phyloP scores from a whole-genome alignment of 2,329 filamentous ascomycete genomes.

The Septoria linicola region DNA sequence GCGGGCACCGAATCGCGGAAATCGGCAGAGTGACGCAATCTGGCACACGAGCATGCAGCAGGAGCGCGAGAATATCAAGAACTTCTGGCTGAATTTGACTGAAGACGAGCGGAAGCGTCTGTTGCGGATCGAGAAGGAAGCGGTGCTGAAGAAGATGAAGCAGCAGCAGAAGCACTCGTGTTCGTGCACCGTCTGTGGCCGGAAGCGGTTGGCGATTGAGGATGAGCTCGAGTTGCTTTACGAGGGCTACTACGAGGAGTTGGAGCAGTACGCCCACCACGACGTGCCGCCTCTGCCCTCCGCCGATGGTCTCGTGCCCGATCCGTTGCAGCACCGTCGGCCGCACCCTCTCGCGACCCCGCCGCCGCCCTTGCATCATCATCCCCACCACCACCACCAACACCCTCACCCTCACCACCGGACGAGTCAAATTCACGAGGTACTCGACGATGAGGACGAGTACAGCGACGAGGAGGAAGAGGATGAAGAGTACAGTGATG shows the following conservation, averaged over 20 bases:
- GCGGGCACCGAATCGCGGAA: constrained; percentile 2
- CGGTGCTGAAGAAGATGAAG: constrained; percentile 98
- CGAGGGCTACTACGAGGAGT: constrained; percentile 96
- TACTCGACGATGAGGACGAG: constrained; percentile 58
- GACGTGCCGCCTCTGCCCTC: constrained; percentile 56
- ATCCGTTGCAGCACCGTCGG: constrained; percentile 51
- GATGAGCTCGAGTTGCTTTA: constrained; percentile 97
- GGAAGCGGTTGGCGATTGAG: constrained; percentile 95
- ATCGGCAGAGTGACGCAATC: constrained; percentile 65
- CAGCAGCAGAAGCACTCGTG: constrained; percentile 99
- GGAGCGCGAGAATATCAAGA: constrained; percentile 94
- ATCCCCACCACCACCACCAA: constrained; percentile 13
- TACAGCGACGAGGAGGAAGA: constrained; percentile 59
- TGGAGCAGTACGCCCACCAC: constrained; percentile 94
- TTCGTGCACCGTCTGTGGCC: constrained; percentile 93
- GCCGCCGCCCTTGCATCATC: constrained; percentile 28
- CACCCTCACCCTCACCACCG: constrained; percentile 58
- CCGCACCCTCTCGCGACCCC: constrained; percentile 35
- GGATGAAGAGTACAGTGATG: constrained; percentile 60
- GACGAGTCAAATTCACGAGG: constrained; percentile 70
- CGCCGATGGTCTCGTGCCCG: constrained; percentile 67
- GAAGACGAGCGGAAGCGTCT: constrained; percentile 93
- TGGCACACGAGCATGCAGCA: constrained; percentile 96
- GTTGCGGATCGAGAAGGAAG: constrained; percentile 98
- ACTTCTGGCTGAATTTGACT: constrained; percentile 93